A percentile compares a stretch with the other conserved stretches of the same genome.
phyloP scores from a whole-genome alignment of 2,329 filamentous ascomycete species.

The Pseudohalonectria lignicola region DNA sequence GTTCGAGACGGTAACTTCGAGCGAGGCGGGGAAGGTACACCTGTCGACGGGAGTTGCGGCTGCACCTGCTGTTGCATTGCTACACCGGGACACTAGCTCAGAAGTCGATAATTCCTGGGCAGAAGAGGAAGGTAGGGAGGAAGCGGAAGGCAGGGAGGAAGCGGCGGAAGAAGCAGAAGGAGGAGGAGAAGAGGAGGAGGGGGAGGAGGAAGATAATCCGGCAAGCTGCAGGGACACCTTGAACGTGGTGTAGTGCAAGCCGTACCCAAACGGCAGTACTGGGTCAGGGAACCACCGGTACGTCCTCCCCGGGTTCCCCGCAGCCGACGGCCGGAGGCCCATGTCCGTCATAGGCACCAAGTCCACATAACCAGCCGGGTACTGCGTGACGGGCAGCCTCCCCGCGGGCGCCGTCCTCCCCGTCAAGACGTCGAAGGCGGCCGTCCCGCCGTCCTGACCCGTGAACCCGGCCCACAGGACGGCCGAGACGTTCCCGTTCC shows the following conservation, averaged over 20 bases:
- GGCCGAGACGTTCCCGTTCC: constrained; percentile 34
- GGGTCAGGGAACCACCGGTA: constrained; percentile 47
- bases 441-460: constrained; percentile 46
- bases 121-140: too few relatives aligned
- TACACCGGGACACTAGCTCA: too few relatives aligned
- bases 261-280: constrained; percentile 41
- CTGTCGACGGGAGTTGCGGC: too few relatives aligned
- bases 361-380: constrained; percentile 37
- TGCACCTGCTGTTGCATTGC: too few relatives aligned
- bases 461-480: constrained; percentile 49
- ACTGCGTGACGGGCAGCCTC: constrained; percentile 43
- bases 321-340: constrained; percentile 30
- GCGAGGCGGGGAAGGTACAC: neutral
- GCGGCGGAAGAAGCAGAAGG: too few relatives aligned
- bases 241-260: constrained; percentile 49
- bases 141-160: too few relatives aligned
- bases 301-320: constrained; percentile 37
- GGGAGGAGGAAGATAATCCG: too few relatives aligned
- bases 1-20: constrained; percentile 29
- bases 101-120: too few relatives aligned
- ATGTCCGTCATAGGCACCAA: constrained; percentile 45
- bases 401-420: constrained; percentile 40
- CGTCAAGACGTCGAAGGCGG: constrained; percentile 40
- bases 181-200: too few relatives aligned
- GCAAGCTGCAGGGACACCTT: constrained; percentile 11